These are phyloP conservation scores for Guadua angustifolia DNA, from an alignment of 176 grass and related monocot species.

Conservation along the genomic window DNA sequence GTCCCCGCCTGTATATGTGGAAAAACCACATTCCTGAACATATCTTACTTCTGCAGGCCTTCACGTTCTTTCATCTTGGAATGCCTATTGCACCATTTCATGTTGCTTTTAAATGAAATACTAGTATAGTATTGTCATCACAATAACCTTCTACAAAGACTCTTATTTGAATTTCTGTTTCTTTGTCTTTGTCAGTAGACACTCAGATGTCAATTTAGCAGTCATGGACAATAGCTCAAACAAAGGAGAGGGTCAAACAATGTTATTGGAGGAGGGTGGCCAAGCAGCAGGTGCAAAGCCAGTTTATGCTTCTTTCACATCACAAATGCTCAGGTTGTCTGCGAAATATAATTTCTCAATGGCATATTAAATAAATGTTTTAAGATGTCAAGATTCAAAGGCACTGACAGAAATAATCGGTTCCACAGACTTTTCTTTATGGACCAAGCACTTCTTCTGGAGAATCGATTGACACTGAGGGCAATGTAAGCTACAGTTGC, in stretches of 20 bases:
- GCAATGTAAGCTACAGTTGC: conserved; percentile 68
- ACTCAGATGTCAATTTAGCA: conserved; percentile 79
- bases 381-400: conserved; percentile 25
- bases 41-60: neutral
- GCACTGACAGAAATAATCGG: conserved; percentile 34
- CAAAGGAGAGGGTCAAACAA: conserved; percentile 67
- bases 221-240: conserved; percentile 62
- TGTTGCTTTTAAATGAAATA: conserved; percentile 38
- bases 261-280: conserved; percentile 76
- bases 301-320: conserved; percentile 61
- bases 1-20: too few relatives aligned
- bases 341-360: conserved; percentile 22
- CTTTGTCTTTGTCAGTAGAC: conserved; percentile 62
- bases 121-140: conserved; percentile 1
- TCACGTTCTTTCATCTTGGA: conserved; percentile 2
- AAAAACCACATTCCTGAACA: conserved; percentile 8
- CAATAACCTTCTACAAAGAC: conserved; percentile 23
- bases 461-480: conserved; percentile 75
- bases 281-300: conserved; percentile 60
- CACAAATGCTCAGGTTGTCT: conserved; percentile 74
- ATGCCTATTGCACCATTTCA: conserved; percentile 21
- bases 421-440: conserved; percentile 78
- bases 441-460: conserved; percentile 76
- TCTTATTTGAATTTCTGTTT: conserved; percentile 41
- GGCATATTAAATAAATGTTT: conserved; percentile 33